phyloP scores from a whole-genome alignment of 768 basidiomycete species.

The Tulasnella calospora region DNA sequence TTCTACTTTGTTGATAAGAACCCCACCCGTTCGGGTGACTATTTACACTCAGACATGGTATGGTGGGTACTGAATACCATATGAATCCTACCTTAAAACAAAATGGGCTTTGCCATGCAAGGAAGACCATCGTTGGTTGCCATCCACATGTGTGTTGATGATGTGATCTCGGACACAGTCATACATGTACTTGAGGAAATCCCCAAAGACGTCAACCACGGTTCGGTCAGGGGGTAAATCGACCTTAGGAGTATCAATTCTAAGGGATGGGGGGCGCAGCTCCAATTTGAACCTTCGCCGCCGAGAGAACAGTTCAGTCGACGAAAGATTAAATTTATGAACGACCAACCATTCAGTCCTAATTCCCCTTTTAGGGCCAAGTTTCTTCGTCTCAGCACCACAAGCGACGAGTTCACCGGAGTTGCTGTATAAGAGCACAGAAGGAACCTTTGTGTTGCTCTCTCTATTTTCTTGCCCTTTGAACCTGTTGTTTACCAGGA shows the following conservation, averaged over 20 bases:
- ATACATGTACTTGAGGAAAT: conserved; percentile 14
- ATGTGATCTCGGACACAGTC: background rate
- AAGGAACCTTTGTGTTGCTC: conserved; percentile 11
- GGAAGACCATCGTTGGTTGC: background rate
- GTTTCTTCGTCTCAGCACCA: background rate
- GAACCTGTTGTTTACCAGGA: conserved; percentile 46
- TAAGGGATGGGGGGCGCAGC: background rate
- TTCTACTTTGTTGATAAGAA: conserved; percentile 42
- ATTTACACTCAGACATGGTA: background rate
- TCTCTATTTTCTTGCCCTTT: conserved; percentile 61
- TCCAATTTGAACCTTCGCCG: conserved; percentile 3
- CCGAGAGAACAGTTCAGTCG: background rate
- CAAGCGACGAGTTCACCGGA: conserved; percentile 1
- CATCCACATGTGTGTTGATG: background rate
- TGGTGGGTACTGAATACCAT: background rate
- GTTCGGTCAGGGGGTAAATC: background rate
- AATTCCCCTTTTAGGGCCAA: background rate
- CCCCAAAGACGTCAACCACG: conserved; percentile 12
- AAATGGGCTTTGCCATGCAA: background rate
- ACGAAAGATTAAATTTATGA: background rate
- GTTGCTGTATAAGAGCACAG: background rate
- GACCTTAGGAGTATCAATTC: background rate
- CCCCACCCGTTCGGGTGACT: conserved; percentile 46
- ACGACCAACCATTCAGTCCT: background rate
- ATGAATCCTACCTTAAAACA: background rate